A percentile compares a stretch with the other conserved stretches of the same genome.
Conservation (phyloP, 2,329 filamentous ascomycete genomes). For the Myrmaecium sp. region DNA sequence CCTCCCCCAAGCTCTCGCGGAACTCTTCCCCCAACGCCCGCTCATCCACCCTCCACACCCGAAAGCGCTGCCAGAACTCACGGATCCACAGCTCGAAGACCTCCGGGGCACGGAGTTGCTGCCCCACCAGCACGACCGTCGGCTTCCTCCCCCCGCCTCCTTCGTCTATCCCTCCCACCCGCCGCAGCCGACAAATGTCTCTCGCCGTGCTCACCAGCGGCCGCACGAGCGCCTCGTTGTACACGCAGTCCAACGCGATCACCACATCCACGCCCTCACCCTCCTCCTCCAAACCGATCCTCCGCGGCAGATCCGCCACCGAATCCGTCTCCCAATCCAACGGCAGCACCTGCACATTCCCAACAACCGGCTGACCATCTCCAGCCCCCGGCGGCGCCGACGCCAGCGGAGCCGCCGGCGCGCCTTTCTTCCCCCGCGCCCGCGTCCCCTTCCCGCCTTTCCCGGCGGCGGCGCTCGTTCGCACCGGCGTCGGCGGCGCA, state of each 20-base stretch:
- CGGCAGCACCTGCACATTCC: slow-evolving; percentile 4
- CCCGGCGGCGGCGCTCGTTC: slow-evolving; percentile 1
- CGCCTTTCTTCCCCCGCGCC: not conserved
- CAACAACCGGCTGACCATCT: not conserved
- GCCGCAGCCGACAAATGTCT: slow-evolving; percentile 52
- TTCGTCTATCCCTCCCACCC: slow-evolving; percentile 5
- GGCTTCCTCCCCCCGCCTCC: slow-evolving; percentile 18
- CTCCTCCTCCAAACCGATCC: slow-evolving; percentile 20
- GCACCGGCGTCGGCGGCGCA: not conserved
- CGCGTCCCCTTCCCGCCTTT: not conserved
- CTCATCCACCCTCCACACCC: slow-evolving; percentile 58
- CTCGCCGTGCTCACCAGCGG: slow-evolving; percentile 71
- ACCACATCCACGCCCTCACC: slow-evolving; percentile 48
- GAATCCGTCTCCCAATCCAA: slow-evolving; percentile 61
- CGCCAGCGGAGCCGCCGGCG: not conserved
- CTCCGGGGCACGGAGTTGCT: slow-evolving; percentile 71
- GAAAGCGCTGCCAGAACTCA: slow-evolving; percentile 49
- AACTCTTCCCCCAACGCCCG: slow-evolving; percentile 39
- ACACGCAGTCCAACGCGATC: slow-evolving; percentile 84
- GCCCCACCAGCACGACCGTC: slow-evolving; percentile 65
- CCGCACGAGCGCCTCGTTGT: slow-evolving; percentile 71
- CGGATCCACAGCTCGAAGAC: slow-evolving; percentile 72
- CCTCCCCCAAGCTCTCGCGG: slow-evolving; percentile 44
- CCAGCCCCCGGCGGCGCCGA: not conserved
- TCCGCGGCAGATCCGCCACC: slow-evolving; percentile 28